Evolutionary conservation across 2,329 filamentous ascomycete species (phyloP), one percentile per base, ranked within the genome.

Genomic region (Cadophora luteo-olivacea): DNA sequence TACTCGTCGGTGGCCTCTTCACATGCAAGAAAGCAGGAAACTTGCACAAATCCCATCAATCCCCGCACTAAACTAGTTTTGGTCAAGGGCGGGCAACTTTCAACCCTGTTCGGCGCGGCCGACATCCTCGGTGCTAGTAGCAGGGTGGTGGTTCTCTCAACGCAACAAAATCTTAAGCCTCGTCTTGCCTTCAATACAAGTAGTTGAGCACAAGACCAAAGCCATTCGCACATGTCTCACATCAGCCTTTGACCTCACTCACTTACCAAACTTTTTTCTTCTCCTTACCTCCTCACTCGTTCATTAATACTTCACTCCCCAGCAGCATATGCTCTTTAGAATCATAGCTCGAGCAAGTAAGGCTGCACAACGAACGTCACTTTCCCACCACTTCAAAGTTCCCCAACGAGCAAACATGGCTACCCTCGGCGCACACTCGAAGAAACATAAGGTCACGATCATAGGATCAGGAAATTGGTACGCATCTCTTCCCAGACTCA

Each of bases 401-500:
- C 65, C 70, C 58, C 71, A 67, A 66, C 68, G 69, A 65, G 65
- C 66, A 64, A 77, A 68, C n/a, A 79, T 79, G 78, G 77, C 77
- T 11, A 75, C 74, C 11, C 72, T 79, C 52, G 84, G 82, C 69
- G 81, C 85, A 66, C 81, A 86, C 71, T 82, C 84, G 70, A 92
- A 89, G 83, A 94, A 91, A 82, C 94, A 97, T 87, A 97, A 94
- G 85, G 92, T 97, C 77, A 94, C 94, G 70, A 89, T 99, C 64
- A 88, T 99, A 73, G 96, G 96, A 75, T 98, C 95, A 64, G 96
- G 96, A 77, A 99, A 99, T 82, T 99, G 96, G 94, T 95, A 84
- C 55, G 36, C 24, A 48, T 38, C 49, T 49, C 54, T 49, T 45
- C 41, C 57, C 33, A 51, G 52, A 19, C 22, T 48, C 51, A 7